Evolutionary conservation across 345 rosid species (phyloP).

Genomic region (Garcia nutans): DNA sequence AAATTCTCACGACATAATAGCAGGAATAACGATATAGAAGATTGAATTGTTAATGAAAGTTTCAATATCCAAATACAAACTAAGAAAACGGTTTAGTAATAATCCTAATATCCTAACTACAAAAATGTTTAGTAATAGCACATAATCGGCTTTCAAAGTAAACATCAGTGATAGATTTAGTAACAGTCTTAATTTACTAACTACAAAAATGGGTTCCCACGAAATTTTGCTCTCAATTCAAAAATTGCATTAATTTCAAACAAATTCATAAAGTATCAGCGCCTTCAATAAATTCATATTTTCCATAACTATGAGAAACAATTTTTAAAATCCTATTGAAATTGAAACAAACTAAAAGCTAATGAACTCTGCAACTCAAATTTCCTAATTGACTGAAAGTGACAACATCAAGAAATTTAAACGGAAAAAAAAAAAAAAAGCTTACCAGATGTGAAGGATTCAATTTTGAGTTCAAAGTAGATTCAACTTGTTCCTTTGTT

Average conservation of each 20-base stretch:
- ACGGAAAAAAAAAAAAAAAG: neutral
- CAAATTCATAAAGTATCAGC: too few relatives aligned
- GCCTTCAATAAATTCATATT: too few relatives aligned
- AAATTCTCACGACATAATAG: neutral
- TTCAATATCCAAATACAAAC: neutral
- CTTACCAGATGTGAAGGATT: slow-evolving; percentile 71
- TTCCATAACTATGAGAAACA: too few relatives aligned
- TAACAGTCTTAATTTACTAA: too few relatives aligned
- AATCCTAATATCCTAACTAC: too few relatives aligned
- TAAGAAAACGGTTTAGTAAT: neutral
- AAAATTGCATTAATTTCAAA: too few relatives aligned
- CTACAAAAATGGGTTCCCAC: too few relatives aligned
- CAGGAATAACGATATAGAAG: neutral
- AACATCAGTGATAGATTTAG: neutral
- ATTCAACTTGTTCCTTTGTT: slow-evolving; percentile 73
- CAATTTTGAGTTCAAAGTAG: slow-evolving; percentile 63
- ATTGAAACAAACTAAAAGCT: neutral
- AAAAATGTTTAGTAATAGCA: neutral
- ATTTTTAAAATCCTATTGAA: too few relatives aligned
- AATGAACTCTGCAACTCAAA: neutral
- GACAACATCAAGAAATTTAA: neutral
- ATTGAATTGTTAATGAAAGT: neutral
- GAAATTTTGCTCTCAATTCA: too few relatives aligned
- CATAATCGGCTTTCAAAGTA: neutral
- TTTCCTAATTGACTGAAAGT: neutral